Evolutionary conservation across 257 asterid genomes (phyloP).

Genomic region (Handroanthus guayacan): DNA sequence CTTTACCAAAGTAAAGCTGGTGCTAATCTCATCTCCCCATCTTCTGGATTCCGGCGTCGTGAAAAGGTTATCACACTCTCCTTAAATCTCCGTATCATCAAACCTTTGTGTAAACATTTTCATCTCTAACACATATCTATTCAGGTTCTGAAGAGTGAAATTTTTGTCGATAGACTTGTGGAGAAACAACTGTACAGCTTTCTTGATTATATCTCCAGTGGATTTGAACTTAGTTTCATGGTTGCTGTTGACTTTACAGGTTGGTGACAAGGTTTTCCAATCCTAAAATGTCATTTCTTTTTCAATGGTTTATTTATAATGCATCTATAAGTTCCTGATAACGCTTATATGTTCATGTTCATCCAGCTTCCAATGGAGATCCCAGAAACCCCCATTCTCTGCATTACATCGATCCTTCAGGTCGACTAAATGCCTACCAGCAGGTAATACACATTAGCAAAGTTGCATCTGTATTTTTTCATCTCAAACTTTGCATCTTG

Average conservation of each 20-base stretch:
- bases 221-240: constrained; percentile 85
- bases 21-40: constrained; percentile 61
- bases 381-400: constrained; percentile 64
- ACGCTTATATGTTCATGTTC: constrained; percentile 28
- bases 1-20: constrained; percentile 58
- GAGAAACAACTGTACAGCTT: constrained; percentile 75
- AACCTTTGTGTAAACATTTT: constrained; percentile 19
- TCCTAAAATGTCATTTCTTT: neutral
- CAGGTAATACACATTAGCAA: constrained; percentile 47
- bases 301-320: neutral
- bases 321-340: constrained; percentile 19
- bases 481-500: neutral
- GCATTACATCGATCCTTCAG: constrained; percentile 73
- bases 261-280: constrained; percentile 24
- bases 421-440: constrained; percentile 74
- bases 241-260: constrained; percentile 94
- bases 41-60: constrained; percentile 53
- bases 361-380: constrained; percentile 72
- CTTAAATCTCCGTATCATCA: constrained; percentile 14
- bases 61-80: constrained; percentile 59
- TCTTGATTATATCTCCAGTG: constrained; percentile 84
- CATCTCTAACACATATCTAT: constrained; percentile 34
- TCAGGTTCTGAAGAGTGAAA: constrained; percentile 65
- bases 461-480: neutral
- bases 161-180: constrained; percentile 63